Percentiles rank a stretch among this genome's conserved stretches.
These are phyloP conservation scores for Funneliformis caledonium DNA, from an alignment of 371 early-diverging fungal genomes.

Conservation along the genomic window DNA sequence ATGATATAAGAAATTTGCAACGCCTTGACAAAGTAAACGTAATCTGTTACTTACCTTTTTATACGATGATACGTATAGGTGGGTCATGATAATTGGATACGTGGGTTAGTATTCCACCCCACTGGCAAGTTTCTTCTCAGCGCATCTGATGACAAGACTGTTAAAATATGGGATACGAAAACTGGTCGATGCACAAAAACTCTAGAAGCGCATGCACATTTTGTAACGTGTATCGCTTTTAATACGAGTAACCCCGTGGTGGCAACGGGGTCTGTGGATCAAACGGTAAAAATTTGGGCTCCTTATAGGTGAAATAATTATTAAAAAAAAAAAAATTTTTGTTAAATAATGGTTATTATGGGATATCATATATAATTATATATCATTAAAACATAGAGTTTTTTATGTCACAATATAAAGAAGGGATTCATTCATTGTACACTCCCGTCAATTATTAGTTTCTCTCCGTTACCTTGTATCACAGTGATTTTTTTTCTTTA, in stretches of 20 bases:
- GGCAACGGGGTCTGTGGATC: constrained; percentile 88
- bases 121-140: constrained; percentile 79
- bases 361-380: background rate
- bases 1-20: constrained; percentile 30
- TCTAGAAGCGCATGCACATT: constrained; percentile 85
- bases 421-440: background rate
- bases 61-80: constrained; percentile 48
- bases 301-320: constrained; percentile 37
- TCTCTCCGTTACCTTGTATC: background rate
- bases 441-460: background rate
- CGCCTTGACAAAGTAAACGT: constrained; percentile 14
- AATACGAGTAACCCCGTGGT: constrained; percentile 64
- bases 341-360: background rate
- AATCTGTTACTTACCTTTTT: constrained; percentile 3
- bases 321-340: background rate
- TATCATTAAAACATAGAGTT: background rate
- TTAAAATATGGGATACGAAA: constrained; percentile 88
- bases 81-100: constrained; percentile 97
- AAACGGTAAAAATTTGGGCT: constrained; percentile 74
- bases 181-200: constrained; percentile 83
- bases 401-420: background rate
- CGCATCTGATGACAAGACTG: constrained; percentile 86
- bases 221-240: constrained; percentile 84
- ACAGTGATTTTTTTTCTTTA: background rate
- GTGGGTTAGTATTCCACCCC: constrained; percentile 82